Evolutionary conservation across 331 rosid genomes (phyloP), one percentile per base, ranked within the genome.

Genomic region (Rhamnella rubrinervis): DNA sequence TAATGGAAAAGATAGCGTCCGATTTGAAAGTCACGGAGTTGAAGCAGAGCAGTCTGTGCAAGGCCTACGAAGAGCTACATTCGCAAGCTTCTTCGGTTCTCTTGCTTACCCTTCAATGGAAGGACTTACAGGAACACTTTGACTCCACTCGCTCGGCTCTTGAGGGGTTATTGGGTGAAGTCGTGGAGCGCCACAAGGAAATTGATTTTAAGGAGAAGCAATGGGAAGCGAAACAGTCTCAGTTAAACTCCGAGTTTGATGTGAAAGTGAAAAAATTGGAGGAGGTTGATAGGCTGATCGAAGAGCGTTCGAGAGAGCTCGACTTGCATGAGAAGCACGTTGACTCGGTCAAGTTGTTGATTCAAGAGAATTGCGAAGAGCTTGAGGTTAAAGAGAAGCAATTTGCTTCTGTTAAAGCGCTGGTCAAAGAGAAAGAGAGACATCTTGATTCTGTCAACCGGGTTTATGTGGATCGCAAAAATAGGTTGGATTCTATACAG

Each of bases 61-160:
- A 78, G 61, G 77, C 84, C 0, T 72, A 60, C 26, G 78, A 82
- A 8, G 58, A 60, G 47, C 23, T 87, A 7, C 75, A 78, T 4
- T 52, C 81, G 1, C 78, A 87, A 49, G 82, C 92, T 57, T 25
- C 75, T 4, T 49, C 77, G 0, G 5, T 82, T 8, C 57, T 80
- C 18, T 6, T 56, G 47, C 63, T 87, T 25, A 52, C 82, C 14
- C 63, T 82, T 2, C 85, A 80, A 23, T 84, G 89, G 89, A 75
- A 80, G 56, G 92, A 87, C 15, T 72, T 87, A 37, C 81, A 85
- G 56, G 77, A 77, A 19, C 86, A 80, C 55, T 87, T 85, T 1
- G 81, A 82, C 53, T 73, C 77, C 10, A 65, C 71, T n/a, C 65
- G 75, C 20, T 68, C 71, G 8, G 16, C 66, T 37, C 70, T 85